Base-by-base conservation (phyloP, 2,329 filamentous ascomycete species). In the Aspergillus niger region DNA sequence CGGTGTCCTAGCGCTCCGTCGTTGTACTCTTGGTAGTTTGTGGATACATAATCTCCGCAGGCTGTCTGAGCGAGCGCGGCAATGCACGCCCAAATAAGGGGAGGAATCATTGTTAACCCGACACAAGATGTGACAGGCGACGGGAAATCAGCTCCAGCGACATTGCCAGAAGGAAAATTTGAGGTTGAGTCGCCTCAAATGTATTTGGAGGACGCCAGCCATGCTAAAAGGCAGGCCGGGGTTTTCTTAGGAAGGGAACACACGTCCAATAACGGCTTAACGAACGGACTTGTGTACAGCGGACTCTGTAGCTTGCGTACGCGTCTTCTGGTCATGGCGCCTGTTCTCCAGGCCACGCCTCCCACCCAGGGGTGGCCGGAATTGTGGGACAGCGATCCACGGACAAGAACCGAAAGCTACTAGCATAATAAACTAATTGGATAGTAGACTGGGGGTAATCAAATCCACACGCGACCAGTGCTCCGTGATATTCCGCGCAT, bases 1-100 rank as follows among this genome's bases (percentile, higher is more conserved):
- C 58, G 58, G 20, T 60, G 58, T 13, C 58, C 58, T 13, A 60
- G 38, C 3, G 24, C 53, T 30, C 58, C 58, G 10, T 41, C 17
- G 30, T 59, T 59, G 41, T 59, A 59, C 44, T 32, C 13, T 8
- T n/a, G 22, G 53, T 47, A 55, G 53, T 55, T 36, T n/a, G 39
- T 47, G 8, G 53, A 55, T 8, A 55, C 39, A 26, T 36, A 55
- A 24, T 55, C 53, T n/a, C 53, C 53, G 39, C 53, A 22, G 28
- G 24, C 39, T 20, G 17, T 24, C 52, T 8, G 22, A 26, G 52
- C 38, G 6, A 44, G n/a, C 5, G 39, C 39, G 8, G n/a, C 53
- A 10, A 55, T 30, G 39, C 53, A 55, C 24, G n/a, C 39, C 53
- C 39, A 55, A 13, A 55, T 36, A n/a, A 32, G 28, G 43, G 53